These are phyloP conservation scores for Pisolithus orientalis DNA, from an alignment of 768 basidiomycete genomes.

Conservation along the genomic window DNA sequence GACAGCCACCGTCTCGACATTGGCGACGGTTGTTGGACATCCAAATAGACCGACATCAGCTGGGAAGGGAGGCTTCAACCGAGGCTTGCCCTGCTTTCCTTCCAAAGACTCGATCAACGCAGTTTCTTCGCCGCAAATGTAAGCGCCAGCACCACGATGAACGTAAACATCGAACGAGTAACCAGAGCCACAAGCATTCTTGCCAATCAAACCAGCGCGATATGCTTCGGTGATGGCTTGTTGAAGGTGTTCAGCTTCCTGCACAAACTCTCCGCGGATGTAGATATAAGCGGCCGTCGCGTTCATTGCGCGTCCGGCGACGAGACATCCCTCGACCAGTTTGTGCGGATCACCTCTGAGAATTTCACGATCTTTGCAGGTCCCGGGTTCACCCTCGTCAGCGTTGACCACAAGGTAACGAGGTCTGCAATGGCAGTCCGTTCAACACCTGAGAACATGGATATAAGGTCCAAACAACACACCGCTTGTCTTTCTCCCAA, in stretches of 20 bases:
- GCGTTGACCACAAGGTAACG: constrained; percentile 97
- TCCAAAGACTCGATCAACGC: constrained; percentile 95
- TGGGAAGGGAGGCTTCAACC: constrained; percentile 97
- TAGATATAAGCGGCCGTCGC: constrained; percentile 99
- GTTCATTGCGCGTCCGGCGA: constrained; percentile 96
- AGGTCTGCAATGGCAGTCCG: constrained; percentile 44
- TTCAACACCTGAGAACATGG: neutral
- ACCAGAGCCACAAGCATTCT: constrained; percentile 86
- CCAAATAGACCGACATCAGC: constrained; percentile 98
- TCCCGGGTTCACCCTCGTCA: constrained; percentile 97
- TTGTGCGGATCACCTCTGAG: constrained; percentile 98
- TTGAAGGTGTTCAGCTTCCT: constrained; percentile 90
- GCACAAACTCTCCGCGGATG: constrained; percentile 96
- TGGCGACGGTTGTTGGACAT: constrained; percentile 95
- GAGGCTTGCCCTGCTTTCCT: constrained; percentile 97
- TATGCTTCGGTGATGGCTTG: constrained; percentile 97
- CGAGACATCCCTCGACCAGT: constrained; percentile 94
- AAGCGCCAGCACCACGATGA: constrained; percentile 97
- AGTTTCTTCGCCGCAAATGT: constrained; percentile 98
- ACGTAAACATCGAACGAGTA: constrained; percentile 97
- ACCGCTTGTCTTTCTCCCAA: constrained; percentile 93
- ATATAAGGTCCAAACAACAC: constrained; percentile 7
- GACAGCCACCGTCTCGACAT: constrained; percentile 97
- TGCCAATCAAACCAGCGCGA: constrained; percentile 79
- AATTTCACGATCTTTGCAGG: constrained; percentile 98